Conservation (phyloP, 495 filamentous ascomycete species). For the Lepraria neglecta region DNA sequence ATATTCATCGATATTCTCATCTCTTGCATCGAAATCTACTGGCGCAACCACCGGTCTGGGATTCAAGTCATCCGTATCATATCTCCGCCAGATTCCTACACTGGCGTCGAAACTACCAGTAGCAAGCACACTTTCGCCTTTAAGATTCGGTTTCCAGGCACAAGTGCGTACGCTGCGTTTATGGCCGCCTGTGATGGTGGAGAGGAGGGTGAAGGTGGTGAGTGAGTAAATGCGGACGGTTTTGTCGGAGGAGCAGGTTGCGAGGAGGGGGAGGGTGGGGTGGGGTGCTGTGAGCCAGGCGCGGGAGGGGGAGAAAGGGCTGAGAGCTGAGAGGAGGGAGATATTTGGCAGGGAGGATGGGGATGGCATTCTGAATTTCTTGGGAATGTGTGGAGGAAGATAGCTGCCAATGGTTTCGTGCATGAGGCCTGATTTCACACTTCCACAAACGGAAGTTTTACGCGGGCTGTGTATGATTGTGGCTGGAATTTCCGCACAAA, state of each 20-base stretch:
- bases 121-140: slow-evolving; percentile 66
- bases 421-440: no score
- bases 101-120: slow-evolving; percentile 88
- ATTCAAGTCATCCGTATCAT: slow-evolving; percentile 42
- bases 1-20: slow-evolving; percentile 34
- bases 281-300: slow-evolving; percentile 82
- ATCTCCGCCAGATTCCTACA: slow-evolving; percentile 78
- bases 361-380: slow-evolving; percentile 4
- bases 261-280: slow-evolving; percentile 78
- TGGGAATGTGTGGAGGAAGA: neutral
- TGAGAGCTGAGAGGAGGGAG: slow-evolving; percentile 45
- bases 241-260: slow-evolving; percentile 79
- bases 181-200: slow-evolving; percentile 77
- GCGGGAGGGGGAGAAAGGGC: slow-evolving; percentile 64
- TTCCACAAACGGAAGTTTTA: no score
- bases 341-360: slow-evolving; percentile 13
- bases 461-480: no score
- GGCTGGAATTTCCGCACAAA: no score
- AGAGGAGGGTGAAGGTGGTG: slow-evolving; percentile 66
- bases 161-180: slow-evolving; percentile 73
- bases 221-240: slow-evolving; percentile 85
- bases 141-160: slow-evolving; percentile 73
- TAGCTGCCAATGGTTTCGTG: no score
- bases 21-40: slow-evolving; percentile 15
- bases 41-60: slow-evolving; percentile 27